Conservation (phyloP, 345 rosid genomes). For the Euclidium syriacum region DNA sequence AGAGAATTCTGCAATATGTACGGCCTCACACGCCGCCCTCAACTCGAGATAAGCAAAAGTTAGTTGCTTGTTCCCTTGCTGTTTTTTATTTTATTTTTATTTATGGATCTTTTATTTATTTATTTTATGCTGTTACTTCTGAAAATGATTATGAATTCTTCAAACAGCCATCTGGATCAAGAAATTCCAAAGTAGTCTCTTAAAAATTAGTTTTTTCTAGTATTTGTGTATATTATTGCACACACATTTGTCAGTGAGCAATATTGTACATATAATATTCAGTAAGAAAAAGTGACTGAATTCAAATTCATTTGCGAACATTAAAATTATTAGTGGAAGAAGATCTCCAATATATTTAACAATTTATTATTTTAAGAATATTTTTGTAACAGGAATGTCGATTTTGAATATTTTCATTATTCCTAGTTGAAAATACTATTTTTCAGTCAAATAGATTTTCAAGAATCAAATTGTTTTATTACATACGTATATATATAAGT, state of each 20-base stretch:
- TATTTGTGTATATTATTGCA: neutral
- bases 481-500: no score
- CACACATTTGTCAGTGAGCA: neutral
- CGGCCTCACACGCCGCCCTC: neutral
- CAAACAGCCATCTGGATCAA: neutral
- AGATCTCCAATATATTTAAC: no score
- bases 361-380: no score
- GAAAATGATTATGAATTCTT: neutral
- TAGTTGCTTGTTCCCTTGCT: slow-evolving; percentile 2
- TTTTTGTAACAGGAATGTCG: no score
- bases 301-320: neutral
- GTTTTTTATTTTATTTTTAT: neutral
- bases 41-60: slow-evolving; percentile 8
- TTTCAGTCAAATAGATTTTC: no score
- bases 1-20: slow-evolving; percentile 2
- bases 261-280: neutral
- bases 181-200: neutral
- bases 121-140: neutral
- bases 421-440: no score
- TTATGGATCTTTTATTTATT: no score
- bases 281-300: neutral
- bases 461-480: no score
- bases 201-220: neutral
- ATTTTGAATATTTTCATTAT: no score
- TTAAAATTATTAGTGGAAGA: no score